Evolutionary conservation across 805 yeast genomes (phyloP), one percentile per base, ranked within the genome.

Genomic region (Torulaspora delbrueckii): DNA sequence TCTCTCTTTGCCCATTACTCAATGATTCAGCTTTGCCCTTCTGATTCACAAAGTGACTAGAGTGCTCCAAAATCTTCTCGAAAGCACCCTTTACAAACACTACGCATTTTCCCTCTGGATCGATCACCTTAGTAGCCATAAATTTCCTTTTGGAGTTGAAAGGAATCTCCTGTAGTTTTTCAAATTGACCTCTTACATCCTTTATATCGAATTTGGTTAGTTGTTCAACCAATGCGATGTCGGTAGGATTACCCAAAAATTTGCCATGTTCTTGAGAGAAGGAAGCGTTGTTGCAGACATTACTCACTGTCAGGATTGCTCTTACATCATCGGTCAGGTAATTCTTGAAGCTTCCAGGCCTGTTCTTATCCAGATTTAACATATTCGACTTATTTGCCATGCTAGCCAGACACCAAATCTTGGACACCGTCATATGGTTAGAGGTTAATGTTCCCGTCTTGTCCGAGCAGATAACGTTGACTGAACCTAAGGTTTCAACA

Each of bases 401-500:
- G 56, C 65, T 59, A 7, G 81, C 91, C 39, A 79, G 71, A 9
- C 93, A 74, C 95, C 96, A 88, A 10, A 87, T 56, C 56, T 85
- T 82, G 27, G 86, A 82, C 5, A 86, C 88, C 9, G 96, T 86
- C 95, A 88, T 86, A 63, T 85, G 93, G 63, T 88, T 89, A 61
- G 84, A 86, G 18, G 96, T 89, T 55, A 89, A 74, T 8, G 96
- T 89, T 50, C 93, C 93, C 2, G 96, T 89, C 58, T 89, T 88
- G 68, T 89, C 96, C 5, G 93, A 80, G 62, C 96, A 88, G 55
- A 89, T 86, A 37, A 89, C 96, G 61, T 89, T 90, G 30, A 89
- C 96, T 37, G 95, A 86, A 5, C 97, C 97, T 52, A 90, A 75
- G 7, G 97, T 90, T 67, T 90, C 97, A 24, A 93, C 99, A 56